phyloP scores from a whole-genome alignment of 176 grass and related monocot species.

The Panicum miliaceum region DNA sequence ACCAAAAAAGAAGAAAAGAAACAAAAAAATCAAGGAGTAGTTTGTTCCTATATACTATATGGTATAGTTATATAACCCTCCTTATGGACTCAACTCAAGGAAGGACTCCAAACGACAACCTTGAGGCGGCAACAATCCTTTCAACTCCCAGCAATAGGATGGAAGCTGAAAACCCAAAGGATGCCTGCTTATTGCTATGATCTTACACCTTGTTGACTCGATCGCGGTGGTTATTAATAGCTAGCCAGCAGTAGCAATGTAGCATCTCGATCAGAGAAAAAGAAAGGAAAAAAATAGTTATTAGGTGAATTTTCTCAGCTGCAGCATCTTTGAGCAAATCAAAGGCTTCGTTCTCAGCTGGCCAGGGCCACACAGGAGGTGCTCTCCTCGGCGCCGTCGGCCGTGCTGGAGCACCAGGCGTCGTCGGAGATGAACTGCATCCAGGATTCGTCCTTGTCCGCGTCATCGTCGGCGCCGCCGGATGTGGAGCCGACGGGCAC shows the following conservation, averaged over 20 bases:
- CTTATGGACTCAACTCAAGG: constrained; percentile 56
- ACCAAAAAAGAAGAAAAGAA: constrained; percentile 1
- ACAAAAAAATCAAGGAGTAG: constrained; percentile 7
- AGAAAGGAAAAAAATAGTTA: constrained; percentile 35
- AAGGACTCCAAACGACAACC: constrained; percentile 52
- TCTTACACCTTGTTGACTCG: constrained; percentile 33
- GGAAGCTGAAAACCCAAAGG: constrained; percentile 46
- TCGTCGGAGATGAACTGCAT: constrained; percentile 95
- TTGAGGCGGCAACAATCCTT: constrained; percentile 45
- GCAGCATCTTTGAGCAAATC: constrained; percentile 22
- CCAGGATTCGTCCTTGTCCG: constrained; percentile 79
- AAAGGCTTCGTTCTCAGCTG: constrained; percentile 23
- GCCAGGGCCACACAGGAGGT: constrained; percentile 51
- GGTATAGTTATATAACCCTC: constrained; percentile 40
- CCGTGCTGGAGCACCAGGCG: constrained; percentile 69
- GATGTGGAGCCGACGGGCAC: constrained; percentile 64
- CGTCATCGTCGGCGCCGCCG: constrained; percentile 53
- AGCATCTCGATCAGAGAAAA: constrained; percentile 41
- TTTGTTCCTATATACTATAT: constrained; percentile 36
- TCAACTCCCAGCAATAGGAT: constrained; percentile 54
- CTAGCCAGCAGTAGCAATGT: constrained; percentile 40
- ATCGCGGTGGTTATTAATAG: constrained; percentile 42
- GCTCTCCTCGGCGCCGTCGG: constrained; percentile 58
- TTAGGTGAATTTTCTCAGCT: constrained; percentile 8
- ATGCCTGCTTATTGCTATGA: constrained; percentile 47